Percentiles rank a stretch among this genome's conserved stretches.
Conservation (phyloP, 257 asterid species). For the Rauvolfia tetraphylla region DNA sequence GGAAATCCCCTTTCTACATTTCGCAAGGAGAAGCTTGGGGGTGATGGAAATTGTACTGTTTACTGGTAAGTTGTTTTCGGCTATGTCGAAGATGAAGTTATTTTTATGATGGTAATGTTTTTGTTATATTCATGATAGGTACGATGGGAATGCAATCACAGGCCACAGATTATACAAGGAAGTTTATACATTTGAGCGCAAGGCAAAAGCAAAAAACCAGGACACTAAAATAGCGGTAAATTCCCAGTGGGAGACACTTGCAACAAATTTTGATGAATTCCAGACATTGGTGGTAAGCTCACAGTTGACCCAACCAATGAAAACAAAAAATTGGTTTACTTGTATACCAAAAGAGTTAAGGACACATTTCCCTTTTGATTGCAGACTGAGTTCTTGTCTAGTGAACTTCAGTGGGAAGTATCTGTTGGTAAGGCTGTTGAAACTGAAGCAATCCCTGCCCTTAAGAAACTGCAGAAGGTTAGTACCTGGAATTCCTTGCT, state of each 20-base stretch:
- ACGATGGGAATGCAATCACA: conserved; percentile 57
- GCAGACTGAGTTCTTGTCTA: conserved; percentile 55
- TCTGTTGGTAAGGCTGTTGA: conserved; percentile 50
- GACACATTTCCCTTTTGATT: conserved; percentile 25
- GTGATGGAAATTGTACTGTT: conserved; percentile 53
- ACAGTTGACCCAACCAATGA: not conserved
- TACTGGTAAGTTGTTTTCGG: conserved; percentile 52
- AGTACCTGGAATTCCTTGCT: conserved; percentile 20
- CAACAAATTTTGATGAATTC: conserved; percentile 77
- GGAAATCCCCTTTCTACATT: conserved; percentile 48
- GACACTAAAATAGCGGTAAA: conserved; percentile 26
- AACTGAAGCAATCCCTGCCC: conserved; percentile 56
- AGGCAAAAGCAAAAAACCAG: conserved; percentile 31
- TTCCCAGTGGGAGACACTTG: conserved; percentile 82
- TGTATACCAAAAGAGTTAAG: not conserved
- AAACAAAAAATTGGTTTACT: not conserved
- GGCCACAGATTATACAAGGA: conserved; percentile 90
- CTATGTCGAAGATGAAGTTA: conserved; percentile 10
- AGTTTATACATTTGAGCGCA: conserved; percentile 31
- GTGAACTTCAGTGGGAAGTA: conserved; percentile 57
- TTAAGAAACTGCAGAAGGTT: conserved; percentile 74
- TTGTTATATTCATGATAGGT: conserved; percentile 47
- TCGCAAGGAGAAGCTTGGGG: conserved; percentile 63
- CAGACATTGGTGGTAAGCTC: conserved; percentile 57
- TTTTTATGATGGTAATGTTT: conserved; percentile 14